Conservation (phyloP, 108 stramenopile species). For the Skeletonema costatum region DNA sequence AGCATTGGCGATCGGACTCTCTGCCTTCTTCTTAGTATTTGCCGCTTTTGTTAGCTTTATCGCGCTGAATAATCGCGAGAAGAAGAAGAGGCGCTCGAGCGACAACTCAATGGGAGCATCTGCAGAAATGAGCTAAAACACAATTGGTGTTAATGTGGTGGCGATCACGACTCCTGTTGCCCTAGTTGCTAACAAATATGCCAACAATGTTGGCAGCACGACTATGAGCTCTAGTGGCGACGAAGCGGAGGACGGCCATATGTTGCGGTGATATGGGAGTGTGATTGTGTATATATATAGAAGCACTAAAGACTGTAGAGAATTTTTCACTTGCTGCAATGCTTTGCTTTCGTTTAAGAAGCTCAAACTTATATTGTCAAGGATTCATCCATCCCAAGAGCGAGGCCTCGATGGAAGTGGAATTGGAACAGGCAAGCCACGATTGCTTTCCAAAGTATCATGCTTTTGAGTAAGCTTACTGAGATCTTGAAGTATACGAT, state of each 20-base stretch:
- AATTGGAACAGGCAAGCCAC: neutral
- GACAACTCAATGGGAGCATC: neutral
- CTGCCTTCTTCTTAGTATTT: neutral
- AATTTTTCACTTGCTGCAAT: neutral
- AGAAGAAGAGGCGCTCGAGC: neutral
- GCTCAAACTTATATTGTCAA: neutral
- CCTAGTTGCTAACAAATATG: neutral
- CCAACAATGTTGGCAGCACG: neutral
- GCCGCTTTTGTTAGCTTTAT: neutral
- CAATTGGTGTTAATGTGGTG: neutral
- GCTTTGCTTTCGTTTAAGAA: neutral
- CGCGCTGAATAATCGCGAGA: neutral
- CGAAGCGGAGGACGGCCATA: neutral
- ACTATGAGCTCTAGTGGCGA: neutral
- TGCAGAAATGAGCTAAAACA: neutral
- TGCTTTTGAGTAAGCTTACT: conserved; percentile 31
- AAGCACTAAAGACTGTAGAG: neutral
- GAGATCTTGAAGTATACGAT: conserved; percentile 38
- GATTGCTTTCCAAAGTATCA: neutral
- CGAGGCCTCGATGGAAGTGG: neutral
- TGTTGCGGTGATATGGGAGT: too few relatives aligned
- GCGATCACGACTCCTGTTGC: neutral
- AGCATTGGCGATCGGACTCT: neutral
- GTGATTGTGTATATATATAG: neutral
- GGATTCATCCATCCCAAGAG: neutral